phyloP scores from a whole-genome alignment of 1,139 yeast genomes.

The Geotrichum europaeum region DNA sequence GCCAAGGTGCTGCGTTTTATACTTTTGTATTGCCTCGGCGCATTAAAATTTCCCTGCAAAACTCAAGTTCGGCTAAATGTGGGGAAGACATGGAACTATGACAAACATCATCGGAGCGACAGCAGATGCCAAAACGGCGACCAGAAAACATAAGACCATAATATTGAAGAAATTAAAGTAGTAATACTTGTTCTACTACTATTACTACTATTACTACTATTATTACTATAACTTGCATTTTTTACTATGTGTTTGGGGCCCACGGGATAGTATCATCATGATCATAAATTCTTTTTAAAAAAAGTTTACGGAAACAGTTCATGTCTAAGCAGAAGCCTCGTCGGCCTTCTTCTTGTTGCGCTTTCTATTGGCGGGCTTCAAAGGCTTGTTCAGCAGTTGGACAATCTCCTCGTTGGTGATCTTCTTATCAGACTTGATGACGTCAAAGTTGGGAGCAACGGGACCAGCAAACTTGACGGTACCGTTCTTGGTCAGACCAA shows the following conservation, averaged over 20 bases:
- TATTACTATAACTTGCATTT: not conserved
- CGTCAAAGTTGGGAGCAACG: slow-evolving; percentile 42
- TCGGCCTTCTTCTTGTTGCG: slow-evolving; percentile 37
- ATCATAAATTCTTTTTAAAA: not conserved
- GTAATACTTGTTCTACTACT: too few relatives aligned
- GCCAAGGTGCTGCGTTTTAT: not conserved
- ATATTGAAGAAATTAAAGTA: too few relatives aligned
- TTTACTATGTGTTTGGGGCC: not conserved
- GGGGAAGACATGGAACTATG: not conserved
- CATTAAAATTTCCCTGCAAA: not conserved
- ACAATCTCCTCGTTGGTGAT: slow-evolving; percentile 50
- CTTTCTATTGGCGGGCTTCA: slow-evolving; percentile 50
- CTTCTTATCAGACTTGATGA: slow-evolving; percentile 54
- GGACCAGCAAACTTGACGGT: slow-evolving; percentile 63
- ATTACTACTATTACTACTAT: too few relatives aligned
- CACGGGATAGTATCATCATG: not conserved
- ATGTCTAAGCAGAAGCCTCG: slow-evolving; percentile 5
- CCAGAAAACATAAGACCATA: not conserved
- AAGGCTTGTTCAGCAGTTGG: slow-evolving; percentile 50
- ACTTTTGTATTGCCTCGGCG: not conserved
- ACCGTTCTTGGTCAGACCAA: slow-evolving; percentile 71
- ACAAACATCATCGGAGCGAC: not conserved
- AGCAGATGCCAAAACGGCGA: not conserved
- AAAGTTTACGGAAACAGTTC: not conserved
- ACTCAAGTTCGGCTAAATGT: not conserved